Base-by-base conservation (phyloP, 2,329 filamentous ascomycete genomes). In the Lachnellula cervina region DNA sequence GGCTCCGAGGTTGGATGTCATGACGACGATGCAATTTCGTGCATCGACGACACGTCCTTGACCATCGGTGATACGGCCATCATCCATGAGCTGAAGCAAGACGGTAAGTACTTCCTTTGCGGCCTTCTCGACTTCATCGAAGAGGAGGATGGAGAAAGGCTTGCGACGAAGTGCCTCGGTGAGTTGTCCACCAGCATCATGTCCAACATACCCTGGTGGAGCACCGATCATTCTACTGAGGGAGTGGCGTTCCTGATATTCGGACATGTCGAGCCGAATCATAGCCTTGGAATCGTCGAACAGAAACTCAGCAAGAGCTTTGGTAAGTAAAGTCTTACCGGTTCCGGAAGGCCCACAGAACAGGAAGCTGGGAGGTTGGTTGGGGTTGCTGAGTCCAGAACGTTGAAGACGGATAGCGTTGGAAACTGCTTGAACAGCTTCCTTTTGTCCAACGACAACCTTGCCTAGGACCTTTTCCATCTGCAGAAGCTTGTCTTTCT, bases 181-280 rank as follows among this genome's bases (percentile, higher is more conserved):
- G 52, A 99, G 83, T 72, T 99, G 94, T 52, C 94, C 94, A 65
- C 94, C 94, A 34, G 94, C 85, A 68, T 99, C 94, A 70, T 99
- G 93, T 16, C 94, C 94, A 57, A 99, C 92, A 64, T 99, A 99
- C 61, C 94, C 94, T 4, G 94, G 94, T 19, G 94, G 94, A 19
- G 94, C 92, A 70, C 94, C 94, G 65, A 99, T 99, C 90, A 99
- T 97, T 58, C 94, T 86, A 71, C 90, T 96, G 14, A 99, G 82
- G 0, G 93, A 88, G 72, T 99, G 94, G 5, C 93, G 87, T 74
- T 99, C 94, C 73, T 99, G 95, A 73, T 99, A 99, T 74, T 99
- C 94, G 5, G 93, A 97, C 94, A 99, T 99, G 71, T 99, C 94
- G 76, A 99, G 96, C 40, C 94, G 88, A 66, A 99, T 96, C 94